Percentiles rank a stretch among this genome's conserved stretches.
phyloP scores from a whole-genome alignment of 1,284 basidiomycete species.

The Leccinum solheimii region DNA sequence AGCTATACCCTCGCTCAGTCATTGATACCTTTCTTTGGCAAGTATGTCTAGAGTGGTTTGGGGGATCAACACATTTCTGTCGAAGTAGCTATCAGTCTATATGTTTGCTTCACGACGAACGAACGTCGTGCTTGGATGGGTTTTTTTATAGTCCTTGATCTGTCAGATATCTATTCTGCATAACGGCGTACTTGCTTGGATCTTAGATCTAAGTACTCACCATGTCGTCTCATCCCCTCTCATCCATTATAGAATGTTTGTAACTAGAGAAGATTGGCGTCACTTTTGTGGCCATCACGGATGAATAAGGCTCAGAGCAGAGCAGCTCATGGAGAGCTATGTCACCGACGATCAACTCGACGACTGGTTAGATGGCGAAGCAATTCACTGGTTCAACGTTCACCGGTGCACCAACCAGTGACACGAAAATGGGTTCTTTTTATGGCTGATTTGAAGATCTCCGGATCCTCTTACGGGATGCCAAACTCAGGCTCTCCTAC shows the following conservation, averaged over 20 bases:
- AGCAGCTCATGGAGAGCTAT: no score
- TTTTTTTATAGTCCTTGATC: constrained; percentile 14
- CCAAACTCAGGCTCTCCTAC: no score
- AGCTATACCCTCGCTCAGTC: constrained; percentile 97
- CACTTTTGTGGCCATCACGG: no score
- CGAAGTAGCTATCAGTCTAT: constrained; percentile 1
- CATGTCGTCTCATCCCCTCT: no score
- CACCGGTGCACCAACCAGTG: not conserved
- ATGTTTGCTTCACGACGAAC: constrained; percentile 4
- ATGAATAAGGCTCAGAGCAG: no score
- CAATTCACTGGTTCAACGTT: no score
- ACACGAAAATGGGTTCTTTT: not conserved
- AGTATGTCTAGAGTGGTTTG: constrained; percentile 63
- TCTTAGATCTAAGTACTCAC: not conserved
- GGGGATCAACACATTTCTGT: not conserved
- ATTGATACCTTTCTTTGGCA: constrained; percentile 91
- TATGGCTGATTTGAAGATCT: not conserved
- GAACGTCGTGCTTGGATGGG: not conserved
- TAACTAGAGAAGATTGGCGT: no score
- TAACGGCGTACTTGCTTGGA: not conserved
- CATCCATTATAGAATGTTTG: no score
- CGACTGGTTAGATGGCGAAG: no score
- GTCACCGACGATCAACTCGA: no score
- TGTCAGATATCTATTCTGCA: constrained; percentile 11
- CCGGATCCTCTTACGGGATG: no score